A percentile compares a stretch with the other conserved stretches of the same genome.
Conservation (phyloP, 2,329 filamentous ascomycete genomes). For the Penicillium expansum region DNA sequence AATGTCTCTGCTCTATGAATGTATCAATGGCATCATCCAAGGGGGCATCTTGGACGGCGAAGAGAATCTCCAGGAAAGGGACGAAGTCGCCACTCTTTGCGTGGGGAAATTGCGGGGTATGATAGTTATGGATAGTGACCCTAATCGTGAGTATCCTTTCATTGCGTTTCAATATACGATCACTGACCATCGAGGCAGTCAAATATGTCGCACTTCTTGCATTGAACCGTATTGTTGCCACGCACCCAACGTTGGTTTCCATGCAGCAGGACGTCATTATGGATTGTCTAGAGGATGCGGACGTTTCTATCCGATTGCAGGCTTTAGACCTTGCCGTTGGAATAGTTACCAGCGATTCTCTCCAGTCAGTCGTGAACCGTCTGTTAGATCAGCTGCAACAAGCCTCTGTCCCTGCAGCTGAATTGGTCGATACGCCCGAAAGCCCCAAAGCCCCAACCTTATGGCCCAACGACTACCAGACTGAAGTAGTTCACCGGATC, state of each 20-base stretch:
- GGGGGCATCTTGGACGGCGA: conserved; percentile 85
- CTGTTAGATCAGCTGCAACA: conserved; percentile 80
- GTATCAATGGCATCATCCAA: conserved; percentile 97
- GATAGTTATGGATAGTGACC: conserved; percentile 89
- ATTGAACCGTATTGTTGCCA: conserved; percentile 89
- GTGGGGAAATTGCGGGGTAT: conserved; percentile 91
- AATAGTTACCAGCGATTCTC: conserved; percentile 86
- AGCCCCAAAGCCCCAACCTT: conserved; percentile 44
- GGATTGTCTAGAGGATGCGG: conserved; percentile 90
- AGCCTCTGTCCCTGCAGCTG: conserved; percentile 47
- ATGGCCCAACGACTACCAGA: conserved; percentile 80
- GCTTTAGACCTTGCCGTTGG: conserved; percentile 87
- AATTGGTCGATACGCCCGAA: conserved; percentile 14
- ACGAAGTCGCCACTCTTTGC: conserved; percentile 89
- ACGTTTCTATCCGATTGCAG: conserved; percentile 92
- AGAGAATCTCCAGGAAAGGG: conserved; percentile 75
- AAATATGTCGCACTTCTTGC: conserved; percentile 96
- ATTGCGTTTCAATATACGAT: neutral
- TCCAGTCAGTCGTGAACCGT: conserved; percentile 79
- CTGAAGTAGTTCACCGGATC: conserved; percentile 78
- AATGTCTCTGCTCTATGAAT: conserved; percentile 98
- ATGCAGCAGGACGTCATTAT: conserved; percentile 95
- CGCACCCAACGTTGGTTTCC: conserved; percentile 83
- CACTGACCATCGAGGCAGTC: conserved; percentile 52
- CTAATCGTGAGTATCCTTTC: conserved; percentile 67